Conservation (phyloP, 2,329 filamentous ascomycete genomes). For the Thielaviopsis ethacetica region DNA sequence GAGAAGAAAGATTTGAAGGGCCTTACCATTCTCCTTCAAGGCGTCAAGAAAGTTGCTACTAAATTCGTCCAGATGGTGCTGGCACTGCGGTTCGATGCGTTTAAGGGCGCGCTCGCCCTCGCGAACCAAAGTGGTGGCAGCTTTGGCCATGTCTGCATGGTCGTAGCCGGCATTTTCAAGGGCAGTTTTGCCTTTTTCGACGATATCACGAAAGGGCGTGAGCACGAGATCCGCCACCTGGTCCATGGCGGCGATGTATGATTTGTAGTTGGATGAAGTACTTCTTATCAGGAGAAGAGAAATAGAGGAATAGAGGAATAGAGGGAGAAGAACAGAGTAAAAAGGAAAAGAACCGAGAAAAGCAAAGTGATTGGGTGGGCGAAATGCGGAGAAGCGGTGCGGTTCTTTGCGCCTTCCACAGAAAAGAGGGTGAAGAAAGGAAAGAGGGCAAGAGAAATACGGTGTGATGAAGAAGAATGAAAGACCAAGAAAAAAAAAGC, state of each 20-base stretch:
- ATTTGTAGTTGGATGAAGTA: neutral
- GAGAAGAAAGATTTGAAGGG: neutral
- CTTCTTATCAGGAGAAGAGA: no score
- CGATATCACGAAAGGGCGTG: slow-evolving; percentile 34
- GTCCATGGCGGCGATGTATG: slow-evolving; percentile 19
- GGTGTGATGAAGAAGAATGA: no score
- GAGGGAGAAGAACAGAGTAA: no score
- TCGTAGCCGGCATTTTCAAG: slow-evolving; percentile 29
- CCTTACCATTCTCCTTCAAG: slow-evolving; percentile 37
- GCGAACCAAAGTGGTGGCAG: slow-evolving; percentile 29
- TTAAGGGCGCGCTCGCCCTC: slow-evolving; percentile 33
- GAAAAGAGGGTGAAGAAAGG: no score
- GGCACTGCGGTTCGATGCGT: slow-evolving; percentile 34
- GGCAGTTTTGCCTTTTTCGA: slow-evolving; percentile 32
- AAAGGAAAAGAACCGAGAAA: no score
- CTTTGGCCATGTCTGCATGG: slow-evolving; percentile 30
- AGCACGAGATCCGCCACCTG: slow-evolving; percentile 28
- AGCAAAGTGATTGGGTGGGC: no score
- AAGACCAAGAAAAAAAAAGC: no score
- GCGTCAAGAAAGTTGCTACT: slow-evolving; percentile 32
- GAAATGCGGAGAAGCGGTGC: no score
- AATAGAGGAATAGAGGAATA: no score
- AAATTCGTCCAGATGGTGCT: slow-evolving; percentile 31
- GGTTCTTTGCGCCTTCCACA: no score
- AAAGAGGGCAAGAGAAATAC: no score